Conservation (phyloP, 441 rosid genomes). For the Corymbia citriodora region DNA sequence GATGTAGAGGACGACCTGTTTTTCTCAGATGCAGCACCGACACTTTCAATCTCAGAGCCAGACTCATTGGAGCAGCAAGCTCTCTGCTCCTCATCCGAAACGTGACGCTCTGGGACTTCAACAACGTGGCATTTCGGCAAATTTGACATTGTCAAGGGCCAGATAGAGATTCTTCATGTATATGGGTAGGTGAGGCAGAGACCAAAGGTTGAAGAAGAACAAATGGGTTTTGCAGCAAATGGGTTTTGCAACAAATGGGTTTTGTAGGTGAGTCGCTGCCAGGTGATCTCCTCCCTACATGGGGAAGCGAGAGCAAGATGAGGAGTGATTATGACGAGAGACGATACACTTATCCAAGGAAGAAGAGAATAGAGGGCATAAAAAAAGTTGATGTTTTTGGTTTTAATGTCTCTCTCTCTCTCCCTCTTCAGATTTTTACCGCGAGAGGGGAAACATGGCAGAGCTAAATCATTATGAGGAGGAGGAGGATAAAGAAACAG, state of each 20-base stretch:
- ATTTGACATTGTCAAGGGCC: conserved; percentile 45
- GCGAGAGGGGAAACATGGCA: background rate
- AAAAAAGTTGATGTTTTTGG: background rate
- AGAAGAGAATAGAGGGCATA: background rate
- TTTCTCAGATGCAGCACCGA: background rate
- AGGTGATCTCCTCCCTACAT: background rate
- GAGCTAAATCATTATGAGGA: background rate
- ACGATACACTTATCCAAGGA: background rate
- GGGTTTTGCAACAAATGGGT: background rate
- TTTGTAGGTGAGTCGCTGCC: background rate
- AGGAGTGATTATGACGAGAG: background rate
- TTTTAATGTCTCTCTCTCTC: background rate
- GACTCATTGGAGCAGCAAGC: background rate
- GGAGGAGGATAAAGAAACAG: background rate
- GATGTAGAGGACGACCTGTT: conserved; percentile 38
- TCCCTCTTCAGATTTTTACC: background rate
- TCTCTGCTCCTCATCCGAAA: background rate
- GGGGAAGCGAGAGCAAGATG: conserved; percentile 4
- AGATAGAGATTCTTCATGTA: conserved; percentile 34
- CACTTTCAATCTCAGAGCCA: background rate
- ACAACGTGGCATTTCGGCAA: conserved; percentile 28
- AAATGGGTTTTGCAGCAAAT: background rate
- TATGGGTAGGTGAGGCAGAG: conserved; percentile 5
- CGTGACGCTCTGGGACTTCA: conserved; percentile 5
- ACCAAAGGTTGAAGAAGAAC: conserved; percentile 4